Evolutionary conservation across 768 basidiomycete genomes (phyloP).

Genomic region (Daedaleopsis nitida): DNA sequence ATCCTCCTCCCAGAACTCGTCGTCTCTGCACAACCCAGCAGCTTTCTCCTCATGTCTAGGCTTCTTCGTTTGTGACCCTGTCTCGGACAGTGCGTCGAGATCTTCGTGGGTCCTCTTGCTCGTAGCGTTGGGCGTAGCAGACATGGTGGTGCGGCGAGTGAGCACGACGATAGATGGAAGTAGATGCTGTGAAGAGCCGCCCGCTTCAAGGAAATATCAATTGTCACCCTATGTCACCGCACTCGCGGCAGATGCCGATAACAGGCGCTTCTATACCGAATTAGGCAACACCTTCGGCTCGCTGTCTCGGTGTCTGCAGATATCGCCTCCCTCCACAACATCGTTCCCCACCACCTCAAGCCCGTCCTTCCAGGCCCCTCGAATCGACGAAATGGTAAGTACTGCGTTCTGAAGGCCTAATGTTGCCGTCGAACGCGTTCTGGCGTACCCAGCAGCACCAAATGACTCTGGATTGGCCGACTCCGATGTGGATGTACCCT

Average conservation of each 20-base stretch:
- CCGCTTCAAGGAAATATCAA: too few relatives aligned
- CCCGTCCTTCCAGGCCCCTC: constrained; percentile 9
- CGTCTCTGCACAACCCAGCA: background rate
- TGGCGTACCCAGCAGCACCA: background rate
- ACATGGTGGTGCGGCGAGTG: too few relatives aligned
- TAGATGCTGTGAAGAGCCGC: too few relatives aligned
- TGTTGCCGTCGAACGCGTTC: background rate
- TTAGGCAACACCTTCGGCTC: too few relatives aligned
- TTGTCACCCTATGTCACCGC: too few relatives aligned
- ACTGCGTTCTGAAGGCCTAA: background rate
- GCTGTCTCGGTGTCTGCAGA: background rate
- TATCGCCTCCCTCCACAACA: constrained; percentile 4
- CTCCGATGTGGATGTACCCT: constrained; percentile 11
- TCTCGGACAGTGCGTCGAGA: too few relatives aligned
- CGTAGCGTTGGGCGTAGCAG: too few relatives aligned
- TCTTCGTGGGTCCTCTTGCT: background rate
- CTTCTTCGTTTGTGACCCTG: too few relatives aligned
- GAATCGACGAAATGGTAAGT: constrained; percentile 20
- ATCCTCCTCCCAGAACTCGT: constrained; percentile 30
- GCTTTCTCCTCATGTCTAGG: too few relatives aligned
- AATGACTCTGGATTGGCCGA: constrained; percentile 10
- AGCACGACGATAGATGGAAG: too few relatives aligned
- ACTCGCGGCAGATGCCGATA: too few relatives aligned
- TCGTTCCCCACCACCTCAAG: constrained; percentile 16
- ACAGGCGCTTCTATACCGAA: too few relatives aligned